phyloP scores from a whole-genome alignment of 176 grass and related monocot species.

The Cocos nucifera region DNA sequence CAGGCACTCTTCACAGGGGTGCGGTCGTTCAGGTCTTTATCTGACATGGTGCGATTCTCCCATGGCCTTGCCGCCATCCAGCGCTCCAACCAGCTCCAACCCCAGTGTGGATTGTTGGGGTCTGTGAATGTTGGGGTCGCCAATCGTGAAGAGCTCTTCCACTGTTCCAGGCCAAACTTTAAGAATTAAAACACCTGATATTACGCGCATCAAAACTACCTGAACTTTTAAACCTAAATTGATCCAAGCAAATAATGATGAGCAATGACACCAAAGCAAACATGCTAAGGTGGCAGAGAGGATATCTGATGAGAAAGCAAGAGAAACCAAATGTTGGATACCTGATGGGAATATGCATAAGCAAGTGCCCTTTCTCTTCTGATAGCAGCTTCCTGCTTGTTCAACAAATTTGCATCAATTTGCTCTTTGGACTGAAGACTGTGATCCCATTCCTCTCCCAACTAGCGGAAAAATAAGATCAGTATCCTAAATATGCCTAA shows the following conservation, averaged over 20 bases:
- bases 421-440: slow-evolving; percentile 82
- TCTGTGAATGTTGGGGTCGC: slow-evolving; percentile 56
- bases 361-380: slow-evolving; percentile 82
- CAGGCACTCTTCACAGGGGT: slow-evolving; percentile 18
- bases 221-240: no score
- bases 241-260: no score
- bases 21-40: slow-evolving; percentile 40
- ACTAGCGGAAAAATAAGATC: slow-evolving; percentile 21
- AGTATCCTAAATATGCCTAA: no score
- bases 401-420: slow-evolving; percentile 47
- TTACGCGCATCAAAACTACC: no score
- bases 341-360: slow-evolving; percentile 99
- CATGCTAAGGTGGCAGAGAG: no score
- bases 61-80: slow-evolving; percentile 81
- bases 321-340: slow-evolving; percentile 11
- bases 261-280: no score
- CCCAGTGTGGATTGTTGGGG: slow-evolving; percentile 81
- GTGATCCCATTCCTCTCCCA: slow-evolving; percentile 82
- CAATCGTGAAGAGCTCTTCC: slow-evolving; percentile 56
- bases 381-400: slow-evolving; percentile 79
- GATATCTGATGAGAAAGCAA: slow-evolving; percentile 6
- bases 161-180: slow-evolving; percentile 34
- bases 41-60: slow-evolving; percentile 33
- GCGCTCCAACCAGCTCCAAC: slow-evolving; percentile 96
- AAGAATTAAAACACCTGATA: no score